A percentile compares a stretch with the other conserved stretches of the same genome.
Conservation (phyloP, 805 yeast genomes). For the Scheffersomyces spartinae region DNA sequence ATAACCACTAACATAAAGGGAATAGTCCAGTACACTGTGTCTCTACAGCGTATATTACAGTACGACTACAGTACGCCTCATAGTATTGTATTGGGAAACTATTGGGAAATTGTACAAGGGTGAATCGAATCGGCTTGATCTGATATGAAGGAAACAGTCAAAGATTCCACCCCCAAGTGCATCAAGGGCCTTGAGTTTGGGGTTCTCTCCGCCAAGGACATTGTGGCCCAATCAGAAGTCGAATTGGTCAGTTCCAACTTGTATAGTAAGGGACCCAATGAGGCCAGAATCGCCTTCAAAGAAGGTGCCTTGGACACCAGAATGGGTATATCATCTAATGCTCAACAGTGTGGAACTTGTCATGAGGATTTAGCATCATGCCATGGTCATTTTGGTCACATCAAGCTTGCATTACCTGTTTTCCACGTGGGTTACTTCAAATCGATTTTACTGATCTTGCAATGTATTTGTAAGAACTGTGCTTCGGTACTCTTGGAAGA, state of each 20-base stretch:
- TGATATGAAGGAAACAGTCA: constrained; percentile 41
- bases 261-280: constrained; percentile 84
- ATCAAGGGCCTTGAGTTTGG: constrained; percentile 88
- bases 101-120: too few species aligned
- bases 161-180: constrained; percentile 79
- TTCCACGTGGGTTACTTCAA: constrained; percentile 97
- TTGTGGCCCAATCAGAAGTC: constrained; percentile 87
- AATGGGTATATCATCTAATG: constrained; percentile 89
- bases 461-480: constrained; percentile 85
- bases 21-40: too few species aligned
- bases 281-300: constrained; percentile 66
- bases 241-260: constrained; percentile 87
- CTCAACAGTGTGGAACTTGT: constrained; percentile 84
- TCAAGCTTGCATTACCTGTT: constrained; percentile 86
- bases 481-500: constrained; percentile 69
- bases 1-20: too few species aligned
- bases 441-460: constrained; percentile 77
- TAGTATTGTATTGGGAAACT: too few species aligned
- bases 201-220: constrained; percentile 85
- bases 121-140: too few species aligned
- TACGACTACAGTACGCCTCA: too few species aligned
- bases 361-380: constrained; percentile 87
- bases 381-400: constrained; percentile 97
- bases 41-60: too few species aligned
- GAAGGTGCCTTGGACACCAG: constrained; percentile 84